Percentiles rank a stretch among this genome's conserved stretches.
phyloP scores from a whole-genome alignment of 2,329 filamentous ascomycete species.

The Aspergillus amoenus region DNA sequence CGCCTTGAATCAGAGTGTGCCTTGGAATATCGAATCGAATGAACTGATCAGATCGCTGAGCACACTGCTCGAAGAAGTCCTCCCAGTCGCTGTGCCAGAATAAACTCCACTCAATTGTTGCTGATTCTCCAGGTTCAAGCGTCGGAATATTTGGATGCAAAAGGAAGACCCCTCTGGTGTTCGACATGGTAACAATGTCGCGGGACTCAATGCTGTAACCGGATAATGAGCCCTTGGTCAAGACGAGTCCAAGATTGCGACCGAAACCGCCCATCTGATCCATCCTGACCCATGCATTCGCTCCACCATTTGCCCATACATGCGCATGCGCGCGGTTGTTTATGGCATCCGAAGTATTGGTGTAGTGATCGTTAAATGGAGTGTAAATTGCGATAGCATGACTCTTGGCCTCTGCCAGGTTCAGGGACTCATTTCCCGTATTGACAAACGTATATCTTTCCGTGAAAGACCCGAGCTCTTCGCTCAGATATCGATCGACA shows the following conservation, averaged over 20 bases:
- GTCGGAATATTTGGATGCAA: background rate
- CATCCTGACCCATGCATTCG: background rate
- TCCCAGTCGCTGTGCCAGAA: background rate
- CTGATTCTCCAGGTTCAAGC: background rate
- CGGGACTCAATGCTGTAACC: background rate
- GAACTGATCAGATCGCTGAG: background rate
- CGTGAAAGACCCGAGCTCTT: background rate
- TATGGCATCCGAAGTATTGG: background rate
- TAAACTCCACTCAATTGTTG: background rate
- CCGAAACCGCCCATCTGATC: background rate
- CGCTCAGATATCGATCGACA: background rate
- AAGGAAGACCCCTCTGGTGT: background rate
- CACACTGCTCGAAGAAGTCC: background rate
- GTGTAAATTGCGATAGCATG: background rate
- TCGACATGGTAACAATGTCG: background rate
- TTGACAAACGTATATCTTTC: background rate
- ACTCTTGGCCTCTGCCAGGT: background rate
- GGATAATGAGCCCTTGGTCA: background rate
- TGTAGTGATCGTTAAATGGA: background rate
- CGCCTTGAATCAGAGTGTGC: background rate
- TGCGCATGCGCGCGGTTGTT: background rate
- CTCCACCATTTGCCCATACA: background rate
- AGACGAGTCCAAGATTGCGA: background rate
- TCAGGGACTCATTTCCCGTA: background rate
- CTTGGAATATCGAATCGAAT: background rate